Conservation (phyloP, 768 basidiomycete species). For the Boletus tomentosulus region DNA sequence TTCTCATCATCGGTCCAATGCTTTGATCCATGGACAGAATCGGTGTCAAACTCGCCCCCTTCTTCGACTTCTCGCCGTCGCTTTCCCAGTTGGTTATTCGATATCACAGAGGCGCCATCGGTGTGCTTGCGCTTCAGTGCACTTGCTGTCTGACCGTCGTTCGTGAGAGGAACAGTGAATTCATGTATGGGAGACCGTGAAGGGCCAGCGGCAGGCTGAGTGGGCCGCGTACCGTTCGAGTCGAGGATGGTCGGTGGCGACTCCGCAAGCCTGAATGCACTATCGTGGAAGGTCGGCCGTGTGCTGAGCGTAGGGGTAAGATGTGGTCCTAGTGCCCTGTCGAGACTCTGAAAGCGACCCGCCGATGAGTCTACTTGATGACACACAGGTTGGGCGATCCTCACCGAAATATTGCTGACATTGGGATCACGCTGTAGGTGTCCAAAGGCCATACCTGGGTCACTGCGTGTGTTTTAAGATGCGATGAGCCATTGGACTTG, state of each 20-base stretch:
- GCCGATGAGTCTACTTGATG: constrained; percentile 27
- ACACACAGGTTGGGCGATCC: constrained; percentile 26
- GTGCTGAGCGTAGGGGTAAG: constrained; percentile 36
- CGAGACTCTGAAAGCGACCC: constrained; percentile 42
- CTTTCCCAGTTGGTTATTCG: constrained; percentile 26
- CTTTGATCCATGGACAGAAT: constrained; percentile 60
- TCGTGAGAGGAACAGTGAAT: constrained; percentile 28
- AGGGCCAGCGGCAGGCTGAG: constrained; percentile 27
- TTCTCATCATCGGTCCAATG: constrained; percentile 88
- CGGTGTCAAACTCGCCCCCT: constrained; percentile 25
- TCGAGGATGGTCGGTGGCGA: constrained; percentile 31
- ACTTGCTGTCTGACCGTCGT: constrained; percentile 21
- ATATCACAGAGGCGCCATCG: constrained; percentile 26
- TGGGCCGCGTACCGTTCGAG: constrained; percentile 24
- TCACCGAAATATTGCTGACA: constrained; percentile 57
- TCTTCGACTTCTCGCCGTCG: constrained; percentile 31
- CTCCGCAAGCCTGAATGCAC: constrained; percentile 27
- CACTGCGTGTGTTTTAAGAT: constrained; percentile 37
- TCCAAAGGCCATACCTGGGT: constrained; percentile 57
- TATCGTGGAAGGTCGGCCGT: constrained; percentile 32
- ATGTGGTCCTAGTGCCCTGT: constrained; percentile 57
- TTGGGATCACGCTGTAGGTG: constrained; percentile 55
- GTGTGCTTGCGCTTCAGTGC: constrained; percentile 45
- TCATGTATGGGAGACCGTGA: constrained; percentile 33
- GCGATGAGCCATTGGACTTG: constrained; percentile 11